These are phyloP conservation scores for Boletus reticulatus DNA, from an alignment of 768 basidiomycete genomes.

Conservation along the genomic window DNA sequence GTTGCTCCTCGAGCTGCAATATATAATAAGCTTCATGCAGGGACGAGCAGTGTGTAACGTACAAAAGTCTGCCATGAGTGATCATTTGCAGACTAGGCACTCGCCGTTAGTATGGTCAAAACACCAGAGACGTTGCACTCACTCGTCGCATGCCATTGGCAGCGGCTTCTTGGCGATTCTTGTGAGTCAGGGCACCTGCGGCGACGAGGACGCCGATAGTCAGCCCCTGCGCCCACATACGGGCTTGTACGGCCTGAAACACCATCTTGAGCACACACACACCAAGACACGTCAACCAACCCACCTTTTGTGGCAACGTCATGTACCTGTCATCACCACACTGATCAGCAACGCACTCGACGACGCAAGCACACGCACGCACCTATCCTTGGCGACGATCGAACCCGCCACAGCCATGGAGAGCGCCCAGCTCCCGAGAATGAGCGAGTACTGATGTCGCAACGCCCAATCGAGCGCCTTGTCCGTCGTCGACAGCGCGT, in stretches of 20 bases:
- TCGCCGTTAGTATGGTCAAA: neutral
- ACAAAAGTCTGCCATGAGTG: slow-evolving; percentile 31
- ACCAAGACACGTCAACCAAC: too few species aligned
- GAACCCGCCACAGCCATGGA: slow-evolving; percentile 64
- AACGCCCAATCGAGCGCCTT: slow-evolving; percentile 62
- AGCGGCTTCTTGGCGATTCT: slow-evolving; percentile 42
- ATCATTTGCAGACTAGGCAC: slow-evolving; percentile 16
- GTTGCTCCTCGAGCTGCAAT: slow-evolving; percentile 27
- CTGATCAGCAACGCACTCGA: too few species aligned
- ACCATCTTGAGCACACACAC: slow-evolving; percentile 25
- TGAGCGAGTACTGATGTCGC: slow-evolving; percentile 70
- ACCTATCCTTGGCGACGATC: slow-evolving; percentile 63
- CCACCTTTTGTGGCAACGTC: slow-evolving; percentile 30
- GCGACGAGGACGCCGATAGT: slow-evolving; percentile 73
- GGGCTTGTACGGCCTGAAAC: slow-evolving; percentile 71
- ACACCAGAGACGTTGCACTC: neutral
- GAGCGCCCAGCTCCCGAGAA: slow-evolving; percentile 72
- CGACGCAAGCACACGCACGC: too few species aligned
- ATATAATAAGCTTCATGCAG: neutral
- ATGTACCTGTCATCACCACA: neutral
- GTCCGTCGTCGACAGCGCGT: slow-evolving; percentile 43
- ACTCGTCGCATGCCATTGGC: slow-evolving; percentile 18
- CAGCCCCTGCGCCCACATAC: slow-evolving; percentile 87
- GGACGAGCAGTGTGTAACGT: neutral
- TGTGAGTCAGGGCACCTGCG: slow-evolving; percentile 65